phyloP scores from a whole-genome alignment of 1,284 basidiomycete species.

The Heterobasidion irregulare region DNA sequence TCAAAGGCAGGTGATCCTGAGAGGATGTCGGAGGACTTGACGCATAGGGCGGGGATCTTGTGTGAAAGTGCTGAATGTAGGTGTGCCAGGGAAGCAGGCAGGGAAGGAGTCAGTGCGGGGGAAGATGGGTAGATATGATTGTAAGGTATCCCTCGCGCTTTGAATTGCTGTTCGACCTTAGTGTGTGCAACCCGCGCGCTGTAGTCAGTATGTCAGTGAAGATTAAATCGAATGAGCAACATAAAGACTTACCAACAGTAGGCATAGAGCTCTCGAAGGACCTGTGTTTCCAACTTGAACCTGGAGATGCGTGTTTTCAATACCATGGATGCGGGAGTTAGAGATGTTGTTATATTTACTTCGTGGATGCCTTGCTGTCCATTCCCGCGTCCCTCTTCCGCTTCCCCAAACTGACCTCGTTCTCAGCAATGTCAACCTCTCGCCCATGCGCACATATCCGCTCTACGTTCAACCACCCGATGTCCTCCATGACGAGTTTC shows the following conservation, averaged over 20 bases:
- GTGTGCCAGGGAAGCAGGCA: constrained; percentile 39
- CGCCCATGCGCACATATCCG: constrained; percentile 41
- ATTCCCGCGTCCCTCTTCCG: constrained; percentile 23
- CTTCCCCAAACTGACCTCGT: constrained; percentile 22
- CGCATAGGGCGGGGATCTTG: constrained; percentile 75
- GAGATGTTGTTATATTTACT: background rate
- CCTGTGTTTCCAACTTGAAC: constrained; percentile 61
- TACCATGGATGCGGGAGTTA: background rate
- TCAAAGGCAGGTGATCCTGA: constrained; percentile 78
- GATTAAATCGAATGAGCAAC: background rate
- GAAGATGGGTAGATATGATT: constrained; percentile 55
- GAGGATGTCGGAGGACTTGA: constrained; percentile 74
- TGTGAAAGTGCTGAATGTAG: constrained; percentile 63
- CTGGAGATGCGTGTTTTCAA: constrained; percentile 22
- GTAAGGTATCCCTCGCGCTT: constrained; percentile 72
- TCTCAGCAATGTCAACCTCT: constrained; percentile 20
- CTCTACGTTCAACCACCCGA: constrained; percentile 68
- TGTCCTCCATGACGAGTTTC: constrained; percentile 60
- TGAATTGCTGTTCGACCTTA: constrained; percentile 84
- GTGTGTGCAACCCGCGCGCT: constrained; percentile 88
- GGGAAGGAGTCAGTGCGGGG: background rate
- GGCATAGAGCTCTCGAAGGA: constrained; percentile 66
- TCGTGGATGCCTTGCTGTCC: background rate
- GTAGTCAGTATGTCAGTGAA: constrained; percentile 1
- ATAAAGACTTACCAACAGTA: constrained; percentile 63